phyloP scores from a whole-genome alignment of 805 yeast genomes.

The Saccharomyces eubayanus region DNA sequence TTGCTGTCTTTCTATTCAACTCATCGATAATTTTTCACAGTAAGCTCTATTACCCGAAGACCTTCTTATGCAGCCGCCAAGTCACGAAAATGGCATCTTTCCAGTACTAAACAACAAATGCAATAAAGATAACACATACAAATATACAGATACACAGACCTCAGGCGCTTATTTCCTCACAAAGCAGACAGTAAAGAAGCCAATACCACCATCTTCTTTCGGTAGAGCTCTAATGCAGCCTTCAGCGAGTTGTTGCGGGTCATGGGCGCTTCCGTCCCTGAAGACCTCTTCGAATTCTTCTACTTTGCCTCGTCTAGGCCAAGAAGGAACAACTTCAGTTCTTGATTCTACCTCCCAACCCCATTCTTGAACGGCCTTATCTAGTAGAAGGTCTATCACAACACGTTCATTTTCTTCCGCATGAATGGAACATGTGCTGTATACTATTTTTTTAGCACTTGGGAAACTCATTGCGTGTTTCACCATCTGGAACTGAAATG shows the following conservation, averaged over 20 bases:
- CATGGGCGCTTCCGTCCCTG: slow-evolving; percentile 34
- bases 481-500: slow-evolving; percentile 81
- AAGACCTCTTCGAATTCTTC: slow-evolving; percentile 55
- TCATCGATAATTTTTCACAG: background rate
- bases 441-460: slow-evolving; percentile 65
- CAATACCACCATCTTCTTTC: slow-evolving; percentile 93
- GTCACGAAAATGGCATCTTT: background rate
- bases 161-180: slow-evolving; percentile 35
- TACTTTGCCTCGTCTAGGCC: slow-evolving; percentile 79
- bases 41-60: background rate
- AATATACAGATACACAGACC: background rate
- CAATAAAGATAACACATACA: background rate
- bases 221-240: slow-evolving; percentile 85
- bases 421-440: slow-evolving; percentile 93
- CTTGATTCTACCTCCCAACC: slow-evolving; percentile 72
- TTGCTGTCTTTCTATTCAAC: background rate
- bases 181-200: slow-evolving; percentile 93
- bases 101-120: background rate
- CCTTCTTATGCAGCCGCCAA: background rate
- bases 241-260: slow-evolving; percentile 55
- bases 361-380: slow-evolving; percentile 47
- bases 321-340: slow-evolving; percentile 60
- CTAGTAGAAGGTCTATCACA: slow-evolving; percentile 67
- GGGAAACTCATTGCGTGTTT: slow-evolving; percentile 85
- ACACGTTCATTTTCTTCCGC: slow-evolving; percentile 92